phyloP scores from a whole-genome alignment of 2,329 filamentous ascomycete species.

The Sporothrix protearum region DNA sequence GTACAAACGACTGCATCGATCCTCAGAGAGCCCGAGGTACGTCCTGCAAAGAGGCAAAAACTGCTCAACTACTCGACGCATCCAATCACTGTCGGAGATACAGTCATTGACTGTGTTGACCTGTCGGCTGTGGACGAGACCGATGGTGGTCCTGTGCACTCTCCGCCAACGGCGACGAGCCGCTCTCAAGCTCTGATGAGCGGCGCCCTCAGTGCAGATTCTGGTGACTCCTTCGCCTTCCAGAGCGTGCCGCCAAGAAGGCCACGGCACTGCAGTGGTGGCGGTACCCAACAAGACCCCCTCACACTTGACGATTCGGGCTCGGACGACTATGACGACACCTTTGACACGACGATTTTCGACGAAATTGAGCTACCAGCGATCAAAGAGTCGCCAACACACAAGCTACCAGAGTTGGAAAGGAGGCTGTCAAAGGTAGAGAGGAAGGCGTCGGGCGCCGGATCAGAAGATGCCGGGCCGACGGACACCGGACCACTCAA shows the following conservation, averaged over 20 bases:
- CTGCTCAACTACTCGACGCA: neutral
- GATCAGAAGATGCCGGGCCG: too few species aligned
- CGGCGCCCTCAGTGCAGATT: neutral
- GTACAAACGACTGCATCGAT: neutral
- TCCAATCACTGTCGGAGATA: neutral
- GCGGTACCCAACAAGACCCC: slow-evolving; percentile 14
- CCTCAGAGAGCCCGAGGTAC: neutral
- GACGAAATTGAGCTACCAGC: slow-evolving; percentile 23
- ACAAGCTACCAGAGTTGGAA: neutral
- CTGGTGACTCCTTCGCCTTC: slow-evolving; percentile 7
- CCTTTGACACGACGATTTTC: slow-evolving; percentile 27
- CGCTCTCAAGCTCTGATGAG: neutral
- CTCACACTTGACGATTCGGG: slow-evolving; percentile 18
- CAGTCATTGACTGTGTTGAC: slow-evolving; percentile 25
- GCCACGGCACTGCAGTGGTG: slow-evolving; percentile 1
- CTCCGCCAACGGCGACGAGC: neutral
- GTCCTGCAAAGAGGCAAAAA: neutral
- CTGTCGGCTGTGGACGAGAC: slow-evolving; percentile 20
- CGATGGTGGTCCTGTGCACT: neutral
- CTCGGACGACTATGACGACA: slow-evolving; percentile 16
- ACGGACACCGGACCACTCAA: neutral
- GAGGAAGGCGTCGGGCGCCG: neutral
- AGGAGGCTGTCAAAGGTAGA: neutral
- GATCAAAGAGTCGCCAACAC: neutral
- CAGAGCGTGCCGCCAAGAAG: neutral